Evolutionary conservation across 139 green algal genomes (phyloP).

Genomic region (Chlamydomonas incerta): DNA sequence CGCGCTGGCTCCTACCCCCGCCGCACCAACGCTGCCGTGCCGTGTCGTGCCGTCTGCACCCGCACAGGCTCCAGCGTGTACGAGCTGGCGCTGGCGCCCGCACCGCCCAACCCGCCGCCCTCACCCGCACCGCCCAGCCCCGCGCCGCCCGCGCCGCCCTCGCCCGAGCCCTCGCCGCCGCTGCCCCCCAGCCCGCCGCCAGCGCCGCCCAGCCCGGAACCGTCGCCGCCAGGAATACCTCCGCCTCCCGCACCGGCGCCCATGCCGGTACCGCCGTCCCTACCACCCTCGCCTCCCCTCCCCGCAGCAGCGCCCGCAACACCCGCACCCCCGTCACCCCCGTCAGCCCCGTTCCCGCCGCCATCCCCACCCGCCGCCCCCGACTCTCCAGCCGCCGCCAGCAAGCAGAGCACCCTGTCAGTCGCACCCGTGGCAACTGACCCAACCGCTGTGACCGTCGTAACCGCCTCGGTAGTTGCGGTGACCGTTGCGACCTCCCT

Average conservation of each 20-base stretch:
- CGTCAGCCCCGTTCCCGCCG: background rate
- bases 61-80: constrained; percentile 1
- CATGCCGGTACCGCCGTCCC: background rate
- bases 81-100: background rate
- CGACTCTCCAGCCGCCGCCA: background rate
- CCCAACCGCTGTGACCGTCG: background rate
- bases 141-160: no score
- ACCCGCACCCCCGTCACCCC: background rate
- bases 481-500: background rate
- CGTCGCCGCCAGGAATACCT: background rate
- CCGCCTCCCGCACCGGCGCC: background rate
- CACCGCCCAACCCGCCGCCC: background rate
- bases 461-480: background rate
- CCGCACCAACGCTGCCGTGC: no score
- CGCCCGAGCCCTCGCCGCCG: background rate
- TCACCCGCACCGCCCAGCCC: background rate
- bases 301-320: background rate
- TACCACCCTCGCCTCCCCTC: background rate
- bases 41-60: no score
- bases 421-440: background rate
- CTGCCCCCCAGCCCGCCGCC: background rate
- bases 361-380: no score
- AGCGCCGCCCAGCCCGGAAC: background rate
- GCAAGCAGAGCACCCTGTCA: background rate
- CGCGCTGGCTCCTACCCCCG: no score